phyloP scores from a whole-genome alignment of 345 rosid species.

The Boechera stricta region DNA sequence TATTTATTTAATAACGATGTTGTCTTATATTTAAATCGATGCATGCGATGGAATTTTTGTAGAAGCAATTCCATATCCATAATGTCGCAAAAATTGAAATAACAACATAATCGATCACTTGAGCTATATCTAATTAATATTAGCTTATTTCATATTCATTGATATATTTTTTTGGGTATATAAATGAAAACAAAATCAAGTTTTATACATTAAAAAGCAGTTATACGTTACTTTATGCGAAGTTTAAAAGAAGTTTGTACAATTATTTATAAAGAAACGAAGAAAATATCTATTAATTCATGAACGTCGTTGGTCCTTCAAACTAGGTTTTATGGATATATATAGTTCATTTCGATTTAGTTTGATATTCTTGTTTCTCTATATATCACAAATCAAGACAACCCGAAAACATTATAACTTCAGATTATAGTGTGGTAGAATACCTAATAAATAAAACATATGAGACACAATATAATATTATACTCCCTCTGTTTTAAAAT shows the following conservation, averaged over 20 bases:
- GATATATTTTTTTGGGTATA: not conserved
- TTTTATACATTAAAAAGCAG: not conserved
- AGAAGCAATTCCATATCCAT: not conserved
- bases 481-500: too few species aligned
- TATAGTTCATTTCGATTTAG: not conserved
- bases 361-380: not conserved
- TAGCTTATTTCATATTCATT: not conserved
- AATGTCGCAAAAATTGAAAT: not conserved
- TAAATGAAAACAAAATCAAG: not conserved
- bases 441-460: not conserved
- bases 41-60: constrained; percentile 9
- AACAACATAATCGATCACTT: not conserved
- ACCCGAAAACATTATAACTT: too few species aligned
- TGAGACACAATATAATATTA: too few species aligned
- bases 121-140: not conserved
- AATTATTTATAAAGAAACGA: too few species aligned
- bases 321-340: too few species aligned
- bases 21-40: constrained; percentile 1
- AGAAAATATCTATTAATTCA: too few species aligned
- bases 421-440: not conserved
- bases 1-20: not conserved
- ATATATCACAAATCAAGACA: not conserved
- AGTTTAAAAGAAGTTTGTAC: too few species aligned
- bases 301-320: not conserved
- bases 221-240: too few species aligned